Base-by-base conservation (phyloP, 805 yeast genomes). In the Saccharomycopsis selenospora region DNA sequence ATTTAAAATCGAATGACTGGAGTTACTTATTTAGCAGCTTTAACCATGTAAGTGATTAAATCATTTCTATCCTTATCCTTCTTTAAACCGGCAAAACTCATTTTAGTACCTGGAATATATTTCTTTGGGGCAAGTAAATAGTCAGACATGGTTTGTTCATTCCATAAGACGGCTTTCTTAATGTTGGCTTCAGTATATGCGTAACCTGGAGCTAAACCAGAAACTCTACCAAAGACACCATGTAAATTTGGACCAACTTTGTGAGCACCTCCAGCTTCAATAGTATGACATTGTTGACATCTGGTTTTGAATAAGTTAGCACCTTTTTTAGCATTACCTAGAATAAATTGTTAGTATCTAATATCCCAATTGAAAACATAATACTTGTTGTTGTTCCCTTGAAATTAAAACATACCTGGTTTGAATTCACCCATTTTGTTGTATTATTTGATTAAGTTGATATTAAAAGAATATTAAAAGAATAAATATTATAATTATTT, bases 1-100 rank as follows among this genome's bases (percentile, higher is more conserved):
- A n/a, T n/a, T n/a, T n/a, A n/a, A n/a, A n/a, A n/a, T n/a, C n/a
- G n/a, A n/a, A n/a, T n/a, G n/a, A n/a, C n/a, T n/a, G 33, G n/a
- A 14, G 10, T 33, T 33, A 20, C 52, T 65, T 73, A 76, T 70
- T 76, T 75, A 57, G 71, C 57, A 51, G 82, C 81, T 51, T 63
- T 61, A 38, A 62, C 65, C 68, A 91, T 77, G 85, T 88, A 91
- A 63, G 98, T 80, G 65, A 91, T 73, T 70, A 93, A 76, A 71
- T 93, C 98, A 76, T 87, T 86, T 83, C 98, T 88, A 79, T 93
- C 99, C 84, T 89, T 91, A 58, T 89, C 83, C 81, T 93, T 93
- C 90, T 93, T 93, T 73, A 93, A 81, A 77, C 99, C 99, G 76
- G 96, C 99, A 65, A 91, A 93, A 58, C 99, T 98, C 99, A 93